These are phyloP conservation scores for Ambrosiella cleistominuta DNA, from an alignment of 2,329 filamentous ascomycete genomes.

Conservation along the genomic window DNA sequence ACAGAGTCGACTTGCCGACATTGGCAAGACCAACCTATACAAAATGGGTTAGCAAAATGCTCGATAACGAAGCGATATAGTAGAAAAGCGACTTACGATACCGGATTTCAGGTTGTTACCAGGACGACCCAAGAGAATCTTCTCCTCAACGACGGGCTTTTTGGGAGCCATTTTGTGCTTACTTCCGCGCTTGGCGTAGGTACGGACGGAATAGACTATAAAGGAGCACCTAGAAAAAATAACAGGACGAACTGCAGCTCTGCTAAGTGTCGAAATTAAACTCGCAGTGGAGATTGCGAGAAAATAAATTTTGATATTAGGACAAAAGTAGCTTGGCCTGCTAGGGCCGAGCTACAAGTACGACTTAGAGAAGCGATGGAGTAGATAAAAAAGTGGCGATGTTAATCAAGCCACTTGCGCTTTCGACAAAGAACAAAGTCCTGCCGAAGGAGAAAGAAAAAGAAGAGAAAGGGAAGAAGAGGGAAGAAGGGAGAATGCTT, in stretches of 20 bases:
- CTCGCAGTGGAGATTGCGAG: conserved; percentile 33
- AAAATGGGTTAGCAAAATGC: neutral
- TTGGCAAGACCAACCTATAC: conserved; percentile 87
- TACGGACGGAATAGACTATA: conserved; percentile 28
- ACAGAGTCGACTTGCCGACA: conserved; percentile 97
- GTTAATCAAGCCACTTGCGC: conserved; percentile 3
- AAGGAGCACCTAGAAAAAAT: conserved; percentile 19
- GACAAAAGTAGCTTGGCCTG: conserved; percentile 1
- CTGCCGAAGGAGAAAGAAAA: conserved; percentile 10
- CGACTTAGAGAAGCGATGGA: neutral
- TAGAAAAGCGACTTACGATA: conserved; percentile 49
- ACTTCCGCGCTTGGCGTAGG: conserved; percentile 37
- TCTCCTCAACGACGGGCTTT: conserved; percentile 81
- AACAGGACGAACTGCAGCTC: conserved; percentile 54
- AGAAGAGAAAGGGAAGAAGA: conserved; percentile 6
- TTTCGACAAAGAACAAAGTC: conserved; percentile 13
- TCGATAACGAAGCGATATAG: neutral
- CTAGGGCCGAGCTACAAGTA: conserved; percentile 2
- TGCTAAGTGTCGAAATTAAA: conserved; percentile 29
- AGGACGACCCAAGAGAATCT: conserved; percentile 85
- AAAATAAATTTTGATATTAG: conserved; percentile 15
- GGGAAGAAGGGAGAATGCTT: conserved; percentile 1
- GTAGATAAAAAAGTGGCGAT: neutral
- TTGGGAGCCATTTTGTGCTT: conserved; percentile 79
- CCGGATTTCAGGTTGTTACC: conserved; percentile 98